Conservation (phyloP, 1,139 yeast genomes). For the Pichia norvegensis region DNA sequence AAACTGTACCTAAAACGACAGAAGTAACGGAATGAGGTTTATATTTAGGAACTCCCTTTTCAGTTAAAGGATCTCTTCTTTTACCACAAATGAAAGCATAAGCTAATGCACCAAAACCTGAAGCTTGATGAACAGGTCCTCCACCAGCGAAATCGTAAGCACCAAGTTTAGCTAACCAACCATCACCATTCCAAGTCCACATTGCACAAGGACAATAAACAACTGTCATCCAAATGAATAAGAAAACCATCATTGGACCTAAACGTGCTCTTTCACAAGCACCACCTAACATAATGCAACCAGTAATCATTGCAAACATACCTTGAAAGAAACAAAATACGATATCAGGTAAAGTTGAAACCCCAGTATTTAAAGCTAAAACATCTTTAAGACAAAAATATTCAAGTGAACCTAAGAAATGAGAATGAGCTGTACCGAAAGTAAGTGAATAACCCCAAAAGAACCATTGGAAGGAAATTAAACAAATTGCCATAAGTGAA, state of each 20-base stretch:
- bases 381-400: slow-evolving; percentile 76
- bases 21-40: slow-evolving; percentile 87
- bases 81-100: slow-evolving; percentile 87
- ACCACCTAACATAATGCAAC: slow-evolving; percentile 91
- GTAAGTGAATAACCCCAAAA: slow-evolving; percentile 94
- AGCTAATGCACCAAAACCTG: slow-evolving; percentile 92
- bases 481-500: slow-evolving; percentile 78
- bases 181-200: slow-evolving; percentile 94
- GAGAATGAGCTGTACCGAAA: slow-evolving; percentile 57
- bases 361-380: slow-evolving; percentile 70
- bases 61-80: slow-evolving; percentile 75
- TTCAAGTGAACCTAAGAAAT: slow-evolving; percentile 68
- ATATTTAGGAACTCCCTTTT: slow-evolving; percentile 69
- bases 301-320: slow-evolving; percentile 91
- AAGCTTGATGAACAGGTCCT: slow-evolving; percentile 92
- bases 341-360: slow-evolving; percentile 68
- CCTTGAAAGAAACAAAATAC: slow-evolving; percentile 88
- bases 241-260: slow-evolving; percentile 91
- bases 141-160: slow-evolving; percentile 96
- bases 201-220: slow-evolving; percentile 92
- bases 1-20: slow-evolving; percentile 87
- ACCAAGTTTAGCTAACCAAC: slow-evolving; percentile 81
- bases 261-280: slow-evolving; percentile 97
- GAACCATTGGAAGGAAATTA: slow-evolving; percentile 89
- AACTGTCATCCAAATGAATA: slow-evolving; percentile 90